Base-by-base conservation (phyloP, 495 filamentous ascomycete species). In the Lasiosphaeria miniovina region DNA sequence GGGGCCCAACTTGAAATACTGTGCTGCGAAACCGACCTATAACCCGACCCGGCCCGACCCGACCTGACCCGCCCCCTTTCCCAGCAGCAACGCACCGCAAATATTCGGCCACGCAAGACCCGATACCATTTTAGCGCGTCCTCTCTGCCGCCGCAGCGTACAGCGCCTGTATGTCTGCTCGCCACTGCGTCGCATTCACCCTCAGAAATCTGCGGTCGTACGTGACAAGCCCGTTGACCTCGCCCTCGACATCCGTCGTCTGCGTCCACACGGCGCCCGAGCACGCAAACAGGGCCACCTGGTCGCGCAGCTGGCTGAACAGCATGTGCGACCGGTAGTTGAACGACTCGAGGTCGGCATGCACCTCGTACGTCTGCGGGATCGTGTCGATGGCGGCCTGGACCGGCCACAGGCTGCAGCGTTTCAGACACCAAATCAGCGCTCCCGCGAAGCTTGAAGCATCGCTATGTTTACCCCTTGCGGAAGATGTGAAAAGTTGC, bases 181-280 rank as follows among this genome's bases (percentile, higher is more conserved):
- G 75, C 86, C 86, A 88, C 72, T 85, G 82, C 40, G 68, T 66
- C 59, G 73, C 73, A 66, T 88, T 72, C 3, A 81, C 76, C 17
- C 85, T 73, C 55, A 81, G 67, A 0, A 88, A 31, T 53, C 57
- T 70, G 3, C 87, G 82, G 70, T 90, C 86, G 58, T 88, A 88
- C 2, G 85, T 88, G 59, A 87, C 69, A 56, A 90, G 67, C 4
- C 87, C 87, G 62, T 90, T 90, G 49, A 88, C 82, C 70, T 90
- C 87, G n/a, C 85, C 86, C 68, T 90, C 87, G 9, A 90, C 86
- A 64, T 90, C 86, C 0, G 85, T 87, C 1, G 86, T 88, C 68
- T 89, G 86, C 14, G 86, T 88, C 74, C 80, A 86, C 12, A 84
- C 77, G 36, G 77, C 84, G 1, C 77, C 84, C 52, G 80, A 84